Percentiles rank a stretch among this genome's conserved stretches.
Evolutionary conservation across 805 yeast species (phyloP).

Genomic region (Candida tallmaniae): DNA sequence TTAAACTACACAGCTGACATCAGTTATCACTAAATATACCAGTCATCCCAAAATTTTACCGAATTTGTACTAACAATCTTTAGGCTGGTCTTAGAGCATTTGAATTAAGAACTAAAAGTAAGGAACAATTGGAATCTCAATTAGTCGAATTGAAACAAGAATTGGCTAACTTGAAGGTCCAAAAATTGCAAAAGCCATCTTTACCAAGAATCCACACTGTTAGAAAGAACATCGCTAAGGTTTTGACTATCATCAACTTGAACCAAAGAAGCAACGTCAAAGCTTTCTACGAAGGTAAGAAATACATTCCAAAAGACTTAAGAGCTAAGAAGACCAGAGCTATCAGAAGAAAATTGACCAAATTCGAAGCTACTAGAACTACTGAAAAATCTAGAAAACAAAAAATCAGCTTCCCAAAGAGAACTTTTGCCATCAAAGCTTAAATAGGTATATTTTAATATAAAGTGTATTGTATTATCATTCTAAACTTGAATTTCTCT

Average conservation of each 20-base stretch:
- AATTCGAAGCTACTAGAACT: constrained; percentile 72
- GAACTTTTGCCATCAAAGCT: constrained; percentile 98
- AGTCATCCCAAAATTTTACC: too few relatives aligned
- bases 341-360: constrained; percentile 93
- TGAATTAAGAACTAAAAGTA: constrained; percentile 96
- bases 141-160: constrained; percentile 95
- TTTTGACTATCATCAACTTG: constrained; percentile 93
- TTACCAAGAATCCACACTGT: constrained; percentile 95
- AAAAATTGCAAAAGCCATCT: constrained; percentile 87
- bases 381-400: constrained; percentile 91
- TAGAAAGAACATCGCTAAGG: constrained; percentile 98
- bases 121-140: constrained; percentile 93
- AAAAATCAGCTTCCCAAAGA: constrained; percentile 95
- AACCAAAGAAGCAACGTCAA: constrained; percentile 94
- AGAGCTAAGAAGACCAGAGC: constrained; percentile 99
- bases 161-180: constrained; percentile 93
- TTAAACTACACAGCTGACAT: too few relatives aligned
- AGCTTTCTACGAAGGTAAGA: constrained; percentile 92
- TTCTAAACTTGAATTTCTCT: constrained; percentile 36
- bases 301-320: constrained; percentile 96
- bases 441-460: constrained; percentile 33
- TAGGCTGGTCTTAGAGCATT: constrained; percentile 90
- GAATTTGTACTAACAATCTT: constrained; percentile 17
- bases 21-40: too few relatives aligned
- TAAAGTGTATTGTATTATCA: constrained; percentile 1